Percentiles rank a stretch among this genome's conserved stretches.
These are phyloP conservation scores for Paraphaeosphaeria minitans DNA, from an alignment of 2,329 filamentous ascomycete species.

Conservation along the genomic window DNA sequence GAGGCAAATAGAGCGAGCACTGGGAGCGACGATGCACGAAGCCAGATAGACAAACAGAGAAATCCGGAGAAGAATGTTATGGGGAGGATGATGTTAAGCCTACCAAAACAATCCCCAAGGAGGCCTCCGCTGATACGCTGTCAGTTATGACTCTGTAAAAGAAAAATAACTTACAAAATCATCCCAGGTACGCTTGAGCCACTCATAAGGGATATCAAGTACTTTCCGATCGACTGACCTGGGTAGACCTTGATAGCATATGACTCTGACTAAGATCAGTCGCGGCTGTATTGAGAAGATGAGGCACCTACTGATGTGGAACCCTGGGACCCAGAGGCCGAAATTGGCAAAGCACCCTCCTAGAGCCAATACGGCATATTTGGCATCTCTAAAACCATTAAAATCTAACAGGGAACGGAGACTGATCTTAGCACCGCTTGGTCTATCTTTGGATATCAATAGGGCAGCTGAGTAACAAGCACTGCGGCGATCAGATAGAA, in stretches of 20 bases:
- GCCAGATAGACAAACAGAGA: constrained; percentile 61
- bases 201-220: constrained; percentile 56
- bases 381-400: constrained; percentile 37
- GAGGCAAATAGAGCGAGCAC: constrained; percentile 67
- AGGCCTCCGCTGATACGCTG: constrained; percentile 52
- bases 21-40: constrained; percentile 54
- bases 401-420: constrained; percentile 38
- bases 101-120: constrained; percentile 60
- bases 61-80: constrained; percentile 52
- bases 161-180: constrained; percentile 55
- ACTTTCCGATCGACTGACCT: constrained; percentile 46
- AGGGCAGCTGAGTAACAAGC: constrained; percentile 52
- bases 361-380: constrained; percentile 37
- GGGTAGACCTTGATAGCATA: constrained; percentile 62
- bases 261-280: constrained; percentile 61
- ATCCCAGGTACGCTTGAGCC: constrained; percentile 61
- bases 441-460: constrained; percentile 38
- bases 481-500: constrained; percentile 54
- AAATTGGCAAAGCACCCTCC: constrained; percentile 33
- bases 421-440: constrained; percentile 25
- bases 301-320: constrained; percentile 43
- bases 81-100: constrained; percentile 60
- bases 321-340: constrained; percentile 36
- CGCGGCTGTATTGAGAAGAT: neutral
- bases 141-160: constrained; percentile 40